phyloP scores from a whole-genome alignment of 352 stramenopile species.

The Phytopythium boreale region DNA sequence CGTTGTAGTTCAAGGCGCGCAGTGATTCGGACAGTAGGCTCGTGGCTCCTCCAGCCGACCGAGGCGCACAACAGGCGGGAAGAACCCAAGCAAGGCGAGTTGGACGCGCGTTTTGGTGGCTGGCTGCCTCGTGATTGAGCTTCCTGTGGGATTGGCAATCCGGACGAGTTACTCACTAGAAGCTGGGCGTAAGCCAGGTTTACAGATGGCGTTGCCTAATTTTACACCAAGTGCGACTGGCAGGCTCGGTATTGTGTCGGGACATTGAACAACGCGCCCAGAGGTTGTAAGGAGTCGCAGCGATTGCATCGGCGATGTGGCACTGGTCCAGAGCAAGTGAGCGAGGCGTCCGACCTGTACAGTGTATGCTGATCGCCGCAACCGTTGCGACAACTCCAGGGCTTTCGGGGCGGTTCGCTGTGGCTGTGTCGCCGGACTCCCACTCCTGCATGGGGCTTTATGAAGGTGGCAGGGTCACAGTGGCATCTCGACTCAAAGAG shows the following conservation, averaged over 20 bases:
- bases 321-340: too few species aligned
- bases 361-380: too few species aligned
- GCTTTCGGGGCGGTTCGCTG: not conserved
- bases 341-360: too few species aligned
- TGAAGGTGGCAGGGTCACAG: too few species aligned
- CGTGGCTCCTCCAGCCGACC: not conserved
- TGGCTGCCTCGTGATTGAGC: not conserved
- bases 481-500: too few species aligned
- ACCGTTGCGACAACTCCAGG: too few species aligned
- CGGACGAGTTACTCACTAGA: not conserved
- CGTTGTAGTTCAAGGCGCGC: conserved; percentile 1
- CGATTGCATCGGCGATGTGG: too few species aligned
- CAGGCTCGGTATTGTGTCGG: too few species aligned
- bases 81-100: not conserved
- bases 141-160: not conserved
- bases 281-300: too few species aligned
- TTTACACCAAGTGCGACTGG: not conserved
- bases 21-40: not conserved
- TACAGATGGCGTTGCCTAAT: not conserved
- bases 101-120: not conserved
- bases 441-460: not conserved
- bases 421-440: not conserved
- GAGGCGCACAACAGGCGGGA: not conserved
- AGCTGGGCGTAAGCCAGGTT: not conserved
- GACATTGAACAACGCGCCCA: too few species aligned